Base-by-base conservation (phyloP, 352 stramenopile species). In the Globisporangium camurandrum region DNA sequence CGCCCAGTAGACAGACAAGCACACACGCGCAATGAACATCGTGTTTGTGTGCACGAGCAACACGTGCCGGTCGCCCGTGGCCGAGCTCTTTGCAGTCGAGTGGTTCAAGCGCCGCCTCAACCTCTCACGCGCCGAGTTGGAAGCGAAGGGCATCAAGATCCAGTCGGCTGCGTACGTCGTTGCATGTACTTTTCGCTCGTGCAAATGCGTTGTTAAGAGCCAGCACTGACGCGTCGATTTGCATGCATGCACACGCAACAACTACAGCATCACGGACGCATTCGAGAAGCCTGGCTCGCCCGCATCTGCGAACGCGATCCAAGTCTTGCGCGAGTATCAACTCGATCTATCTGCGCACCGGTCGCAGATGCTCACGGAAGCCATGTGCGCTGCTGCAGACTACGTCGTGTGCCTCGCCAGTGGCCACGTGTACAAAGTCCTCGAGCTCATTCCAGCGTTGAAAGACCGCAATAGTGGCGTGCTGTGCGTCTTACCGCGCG, bases 21-120 rank as follows among this genome's bases (percentile, higher is more conserved):
- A n/a, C n/a, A n/a, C n/a, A n/a, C n/a, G n/a, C 10, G 26, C 43
- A 20, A 88, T 88, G 77, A 82, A 88, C 61, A 66, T 93, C 27
- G 59, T 93, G 46, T 93, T 93, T 40, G 78, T 90, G 42, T 93
- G 81, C 65, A 88, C 81, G 30, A 89, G 81, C 64, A 93, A 93
- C 62, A 90, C 78, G 48, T 90, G 78, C 54, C 75, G 81, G 33
- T 93, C 81, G 40, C 76, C 81, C 5, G 77, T 88, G 42, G 74
- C 78, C 0, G 78, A 93, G 65, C 55, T 75, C 26, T 87, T 90
- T 38, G 75, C 81, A 6, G 70, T 89, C 46, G 74, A 93, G 47
- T 93, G 81, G 74, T 77, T 93, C 44, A 71, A 73, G 34, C 75
- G 73, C 23, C 70, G 75, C 27, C 62, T 86, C 19, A 71, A 73